These are phyloP conservation scores for Apiosordaria backusii DNA, from an alignment of 495 filamentous ascomycete genomes.

Conservation along the genomic window DNA sequence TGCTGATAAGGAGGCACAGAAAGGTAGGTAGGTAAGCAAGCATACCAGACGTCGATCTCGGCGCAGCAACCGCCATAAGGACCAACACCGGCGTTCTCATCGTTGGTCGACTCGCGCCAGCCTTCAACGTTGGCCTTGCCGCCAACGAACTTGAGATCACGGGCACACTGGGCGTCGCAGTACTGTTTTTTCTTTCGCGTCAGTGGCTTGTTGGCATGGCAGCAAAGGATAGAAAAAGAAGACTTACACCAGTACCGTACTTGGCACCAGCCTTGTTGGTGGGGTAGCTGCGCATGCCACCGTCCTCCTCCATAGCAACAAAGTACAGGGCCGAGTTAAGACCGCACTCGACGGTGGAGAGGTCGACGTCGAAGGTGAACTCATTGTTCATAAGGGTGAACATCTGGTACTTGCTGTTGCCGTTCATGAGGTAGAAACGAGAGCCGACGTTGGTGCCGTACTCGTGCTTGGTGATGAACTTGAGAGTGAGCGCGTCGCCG, in stretches of 20 bases:
- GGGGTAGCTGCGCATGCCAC: constrained; percentile 48
- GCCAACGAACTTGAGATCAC: constrained; percentile 51
- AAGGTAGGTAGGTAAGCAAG: neutral
- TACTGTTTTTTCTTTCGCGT: constrained; percentile 30
- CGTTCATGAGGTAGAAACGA: constrained; percentile 57
- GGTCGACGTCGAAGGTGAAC: constrained; percentile 59
- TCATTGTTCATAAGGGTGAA: constrained; percentile 57
- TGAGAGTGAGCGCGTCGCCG: constrained; percentile 48
- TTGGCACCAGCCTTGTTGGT: constrained; percentile 57
- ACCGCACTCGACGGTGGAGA: constrained; percentile 50
- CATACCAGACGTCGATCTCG: constrained; percentile 64
- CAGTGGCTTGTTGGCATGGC: neutral
- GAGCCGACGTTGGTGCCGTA: constrained; percentile 53
- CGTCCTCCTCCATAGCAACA: constrained; percentile 55
- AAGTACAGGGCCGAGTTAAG: constrained; percentile 60
- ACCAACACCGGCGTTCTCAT: constrained; percentile 50
- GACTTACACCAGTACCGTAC: constrained; percentile 51
- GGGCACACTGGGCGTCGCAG: constrained; percentile 57
- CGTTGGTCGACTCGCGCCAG: constrained; percentile 41
- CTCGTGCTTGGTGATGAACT: constrained; percentile 57
- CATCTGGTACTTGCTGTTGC: constrained; percentile 52
- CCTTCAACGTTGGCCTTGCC: constrained; percentile 59
- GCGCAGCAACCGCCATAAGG: constrained; percentile 60
- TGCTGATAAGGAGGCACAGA: neutral
- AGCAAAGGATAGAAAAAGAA: neutral